phyloP scores from a whole-genome alignment of 345 rosid genomes.

The Arabidopsis arenosa region DNA sequence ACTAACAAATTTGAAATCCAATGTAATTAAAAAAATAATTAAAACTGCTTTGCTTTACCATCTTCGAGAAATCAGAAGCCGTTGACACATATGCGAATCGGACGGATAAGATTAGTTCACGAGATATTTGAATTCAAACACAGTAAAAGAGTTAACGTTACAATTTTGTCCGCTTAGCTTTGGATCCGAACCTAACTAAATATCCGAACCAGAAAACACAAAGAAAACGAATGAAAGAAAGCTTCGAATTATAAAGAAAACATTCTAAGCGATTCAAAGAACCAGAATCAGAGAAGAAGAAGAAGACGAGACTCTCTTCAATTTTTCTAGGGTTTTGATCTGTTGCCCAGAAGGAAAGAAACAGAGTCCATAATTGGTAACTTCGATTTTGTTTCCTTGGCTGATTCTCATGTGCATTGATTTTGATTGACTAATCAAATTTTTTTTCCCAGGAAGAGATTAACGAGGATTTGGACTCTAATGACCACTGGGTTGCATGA shows the following conservation, averaged over 20 bases:
- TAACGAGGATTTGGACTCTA: constrained; percentile 23
- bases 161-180: constrained; percentile 24
- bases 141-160: constrained; percentile 40
- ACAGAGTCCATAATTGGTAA: constrained; percentile 15
- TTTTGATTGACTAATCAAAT: constrained; percentile 2
- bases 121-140: constrained; percentile 41
- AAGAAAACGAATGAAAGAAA: constrained; percentile 2
- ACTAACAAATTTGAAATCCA: constrained; percentile 13
- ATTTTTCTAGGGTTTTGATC: not conserved
- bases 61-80: constrained; percentile 32
- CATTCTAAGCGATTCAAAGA: constrained; percentile 15
- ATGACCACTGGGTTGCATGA: constrained; percentile 74
- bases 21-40: not conserved
- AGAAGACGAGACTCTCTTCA: constrained; percentile 3
- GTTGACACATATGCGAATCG: constrained; percentile 32
- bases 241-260: constrained; percentile 7
- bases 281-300: constrained; percentile 4
- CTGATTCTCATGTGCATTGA: not conserved
- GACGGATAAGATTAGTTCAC: constrained; percentile 21
- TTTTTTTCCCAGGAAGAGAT: constrained; percentile 19
- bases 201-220: constrained; percentile 22
- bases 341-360: constrained; percentile 27
- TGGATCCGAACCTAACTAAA: constrained; percentile 39
- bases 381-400: constrained; percentile 20
- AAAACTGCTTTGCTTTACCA: constrained; percentile 12